Base-by-base conservation (phyloP, 805 yeast genomes). In the Lipomyces kockii region DNA sequence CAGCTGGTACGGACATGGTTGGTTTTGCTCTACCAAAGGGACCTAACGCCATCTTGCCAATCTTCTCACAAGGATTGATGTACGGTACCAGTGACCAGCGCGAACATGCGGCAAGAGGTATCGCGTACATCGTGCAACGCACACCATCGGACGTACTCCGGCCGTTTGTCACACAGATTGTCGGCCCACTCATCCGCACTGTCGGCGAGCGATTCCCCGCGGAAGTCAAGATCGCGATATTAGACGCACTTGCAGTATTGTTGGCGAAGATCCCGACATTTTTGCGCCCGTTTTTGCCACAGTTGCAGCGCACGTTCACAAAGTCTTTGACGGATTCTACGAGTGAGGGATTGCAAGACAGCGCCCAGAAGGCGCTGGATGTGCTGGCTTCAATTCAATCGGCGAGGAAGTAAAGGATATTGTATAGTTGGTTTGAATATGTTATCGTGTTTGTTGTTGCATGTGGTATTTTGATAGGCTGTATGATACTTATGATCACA, bases 161-260 rank as follows among this genome's bases (percentile, higher is more conserved):
- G 78, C 91, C 97, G 43, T 91, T 88, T 79, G 97, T 96, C 27
- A 94, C 98, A 8, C 87, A 87, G 34, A 91, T 96, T 71, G 93
- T 97, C 34, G 99, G 99, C 80, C 99, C 99, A 52, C 84, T 95
- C 76, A 95, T 95, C 80, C 92, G 99, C 83, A 97, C 94, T 65
- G 91, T 94, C 76, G 99, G 99, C 76, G 99, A 95, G 79, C 87
- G 97, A 78, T 94, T 91, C 72, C 85, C 89, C 20, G 85, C 97
- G 69, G 97, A 92, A 73, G 91, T 95, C 73, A 95, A 95, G 83
- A 89, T 97, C 49, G 97, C 97, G n/a, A 94, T 96, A 73, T 83
- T 95, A 75, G 83, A 84, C 70, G 97, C 98, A 0, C 84, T 96
- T 78, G 90, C 89, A 76, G 85, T 85, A 71, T 81, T 96, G 76